These are phyloP conservation scores for Apophysomyces sp. DNA, from an alignment of 371 early-diverging fungal species.

Conservation along the genomic window DNA sequence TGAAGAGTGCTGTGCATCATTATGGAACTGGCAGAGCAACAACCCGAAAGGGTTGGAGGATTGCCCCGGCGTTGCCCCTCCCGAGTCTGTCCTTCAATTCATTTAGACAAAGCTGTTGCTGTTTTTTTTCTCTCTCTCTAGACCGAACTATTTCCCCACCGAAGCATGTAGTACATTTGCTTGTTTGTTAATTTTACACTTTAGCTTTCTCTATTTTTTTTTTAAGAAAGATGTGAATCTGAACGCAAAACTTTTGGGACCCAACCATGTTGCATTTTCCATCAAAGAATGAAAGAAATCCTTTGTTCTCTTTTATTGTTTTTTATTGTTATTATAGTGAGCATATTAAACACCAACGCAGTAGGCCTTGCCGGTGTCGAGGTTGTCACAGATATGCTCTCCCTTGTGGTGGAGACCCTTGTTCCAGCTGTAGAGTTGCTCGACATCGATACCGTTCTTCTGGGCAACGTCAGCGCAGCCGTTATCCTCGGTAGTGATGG, in stretches of 20 bases:
- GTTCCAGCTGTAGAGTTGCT: slow-evolving; percentile 16
- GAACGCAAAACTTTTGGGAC: too few species aligned
- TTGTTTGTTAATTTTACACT: too few species aligned
- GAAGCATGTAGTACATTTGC: too few species aligned
- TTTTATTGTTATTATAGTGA: too few species aligned
- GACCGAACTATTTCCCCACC: neutral
- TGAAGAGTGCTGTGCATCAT: slow-evolving; percentile 77
- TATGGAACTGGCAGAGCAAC: slow-evolving; percentile 83
- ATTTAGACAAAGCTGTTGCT: slow-evolving; percentile 14
- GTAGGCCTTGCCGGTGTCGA: slow-evolving; percentile 31
- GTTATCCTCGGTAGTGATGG: slow-evolving; percentile 9
- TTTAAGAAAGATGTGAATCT: too few species aligned
- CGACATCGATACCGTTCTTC: slow-evolving; percentile 11
- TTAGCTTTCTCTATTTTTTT: too few species aligned
- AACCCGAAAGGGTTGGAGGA: slow-evolving; percentile 67
- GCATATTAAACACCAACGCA: slow-evolving; percentile 16
- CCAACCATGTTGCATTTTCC: too few species aligned
- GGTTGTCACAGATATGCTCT: slow-evolving; percentile 24
- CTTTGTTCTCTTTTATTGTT: too few species aligned
- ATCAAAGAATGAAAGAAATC: too few species aligned
- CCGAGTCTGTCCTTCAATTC: slow-evolving; percentile 31
- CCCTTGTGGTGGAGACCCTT: slow-evolving; percentile 20
- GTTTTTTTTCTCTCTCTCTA: neutral
- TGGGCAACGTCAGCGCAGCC: slow-evolving; percentile 16
- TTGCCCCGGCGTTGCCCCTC: slow-evolving; percentile 41